Percentiles rank a stretch among this genome's conserved stretches.
Conservation (phyloP, 805 yeast genomes). For the Candida rishiriensis region DNA sequence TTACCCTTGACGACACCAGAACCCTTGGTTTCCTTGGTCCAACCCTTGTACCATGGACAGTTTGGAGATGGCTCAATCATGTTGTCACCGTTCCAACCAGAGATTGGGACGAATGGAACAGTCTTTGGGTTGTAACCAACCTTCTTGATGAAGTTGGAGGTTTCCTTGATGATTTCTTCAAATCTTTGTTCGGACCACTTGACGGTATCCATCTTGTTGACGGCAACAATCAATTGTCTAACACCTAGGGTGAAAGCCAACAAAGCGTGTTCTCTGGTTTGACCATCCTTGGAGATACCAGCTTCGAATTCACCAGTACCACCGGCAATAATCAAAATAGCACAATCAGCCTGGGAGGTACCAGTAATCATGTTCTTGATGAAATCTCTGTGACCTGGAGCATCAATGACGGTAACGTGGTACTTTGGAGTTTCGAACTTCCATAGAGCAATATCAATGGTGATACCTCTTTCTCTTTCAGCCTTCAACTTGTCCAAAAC, state of each 20-base stretch:
- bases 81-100: conserved; percentile 94
- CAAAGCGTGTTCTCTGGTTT: conserved; percentile 92
- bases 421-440: conserved; percentile 89
- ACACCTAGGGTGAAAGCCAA: conserved; percentile 89
- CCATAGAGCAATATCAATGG: conserved; percentile 91
- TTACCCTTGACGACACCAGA: conserved; percentile 72
- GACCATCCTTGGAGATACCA: conserved; percentile 92
- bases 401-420: conserved; percentile 88
- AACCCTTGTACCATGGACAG: conserved; percentile 88
- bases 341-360: conserved; percentile 92
- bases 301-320: conserved; percentile 95
- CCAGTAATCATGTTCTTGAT: conserved; percentile 95
- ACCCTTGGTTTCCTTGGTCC: conserved; percentile 74
- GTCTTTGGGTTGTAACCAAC: conserved; percentile 81
- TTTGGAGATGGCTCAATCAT: conserved; percentile 79
- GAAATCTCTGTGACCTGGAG: conserved; percentile 96
- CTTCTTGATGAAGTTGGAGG: conserved; percentile 76
- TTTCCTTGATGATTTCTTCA: conserved; percentile 73
- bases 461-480: conserved; percentile 96
- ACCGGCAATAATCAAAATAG: conserved; percentile 85
- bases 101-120: conserved; percentile 84
- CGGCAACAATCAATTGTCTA: conserved; percentile 79
- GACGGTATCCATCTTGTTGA: conserved; percentile 94
- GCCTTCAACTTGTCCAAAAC: conserved; percentile 93
- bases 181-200: conserved; percentile 81